Conservation (phyloP, 441 rosid species). For the Gossypium trilobum region DNA sequence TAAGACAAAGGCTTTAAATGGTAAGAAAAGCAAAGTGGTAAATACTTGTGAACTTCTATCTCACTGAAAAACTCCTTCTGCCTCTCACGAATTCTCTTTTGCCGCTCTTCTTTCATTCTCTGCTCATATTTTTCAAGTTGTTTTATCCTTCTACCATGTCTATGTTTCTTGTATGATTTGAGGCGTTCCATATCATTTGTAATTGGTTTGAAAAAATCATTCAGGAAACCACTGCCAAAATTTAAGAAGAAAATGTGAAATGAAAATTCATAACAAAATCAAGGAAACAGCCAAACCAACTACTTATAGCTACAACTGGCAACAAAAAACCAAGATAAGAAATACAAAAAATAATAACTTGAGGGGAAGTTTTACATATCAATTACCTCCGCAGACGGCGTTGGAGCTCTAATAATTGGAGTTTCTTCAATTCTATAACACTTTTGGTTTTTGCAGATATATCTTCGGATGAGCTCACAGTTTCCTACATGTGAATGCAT, state of each 20-base stretch:
- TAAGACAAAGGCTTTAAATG: neutral
- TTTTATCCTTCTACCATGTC: conserved; percentile 83
- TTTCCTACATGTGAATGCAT: conserved; percentile 38
- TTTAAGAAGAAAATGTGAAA: conserved; percentile 18
- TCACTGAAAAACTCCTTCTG: conserved; percentile 94
- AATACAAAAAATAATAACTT: conserved; percentile 5
- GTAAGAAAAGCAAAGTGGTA: conserved; percentile 11
- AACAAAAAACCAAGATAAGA: conserved; percentile 8
- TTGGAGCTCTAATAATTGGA: conserved; percentile 72
- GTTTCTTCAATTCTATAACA: conserved; percentile 88
- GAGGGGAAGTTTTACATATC: conserved; percentile 9
- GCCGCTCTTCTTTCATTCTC: conserved; percentile 94
- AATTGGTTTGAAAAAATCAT: conserved; percentile 74
- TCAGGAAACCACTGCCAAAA: conserved; percentile 60
- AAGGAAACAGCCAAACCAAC: conserved; percentile 7
- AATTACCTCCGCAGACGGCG: conserved; percentile 69
- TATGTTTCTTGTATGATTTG: conserved; percentile 73
- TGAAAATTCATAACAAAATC: neutral
- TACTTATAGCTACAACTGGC: conserved; percentile 2
- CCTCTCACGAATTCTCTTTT: conserved; percentile 89
- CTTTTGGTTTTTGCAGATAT: conserved; percentile 82
- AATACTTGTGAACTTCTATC: conserved; percentile 85
- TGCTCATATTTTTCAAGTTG: conserved; percentile 81
- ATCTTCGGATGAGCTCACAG: conserved; percentile 78
- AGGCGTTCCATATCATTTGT: conserved; percentile 63